Evolutionary conservation across 2,329 filamentous ascomycete species (phyloP).

Genomic region (Apiospora pterosperma): DNA sequence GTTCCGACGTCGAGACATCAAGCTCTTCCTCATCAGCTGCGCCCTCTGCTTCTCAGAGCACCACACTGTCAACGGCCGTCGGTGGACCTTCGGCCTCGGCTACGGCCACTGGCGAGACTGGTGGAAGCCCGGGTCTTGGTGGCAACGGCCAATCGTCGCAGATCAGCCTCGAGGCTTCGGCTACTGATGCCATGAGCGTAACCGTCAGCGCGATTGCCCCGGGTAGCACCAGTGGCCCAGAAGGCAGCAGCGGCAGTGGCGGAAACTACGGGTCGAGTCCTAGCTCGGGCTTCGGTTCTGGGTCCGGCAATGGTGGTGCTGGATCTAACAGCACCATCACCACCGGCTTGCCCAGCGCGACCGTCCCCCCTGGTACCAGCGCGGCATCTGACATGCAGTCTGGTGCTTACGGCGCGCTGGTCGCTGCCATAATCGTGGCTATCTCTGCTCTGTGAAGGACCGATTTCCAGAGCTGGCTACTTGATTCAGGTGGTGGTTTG

Average conservation of each 20-base stretch:
- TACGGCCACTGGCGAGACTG: slow-evolving; percentile 9
- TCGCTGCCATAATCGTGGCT: slow-evolving; percentile 10
- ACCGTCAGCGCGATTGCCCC: slow-evolving; percentile 19
- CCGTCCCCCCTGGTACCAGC: background rate
- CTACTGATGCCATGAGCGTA: slow-evolving; percentile 13
- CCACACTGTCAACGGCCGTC: slow-evolving; percentile 13
- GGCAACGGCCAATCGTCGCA: background rate
- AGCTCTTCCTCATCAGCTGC: slow-evolving; percentile 17
- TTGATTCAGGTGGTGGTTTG: background rate
- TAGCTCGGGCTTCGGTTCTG: slow-evolving; percentile 22
- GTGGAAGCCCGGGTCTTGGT: slow-evolving; percentile 10
- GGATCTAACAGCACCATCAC: slow-evolving; percentile 1
- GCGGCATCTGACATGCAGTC: slow-evolving; percentile 6
- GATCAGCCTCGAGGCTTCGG: background rate
- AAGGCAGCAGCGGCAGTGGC: slow-evolving; percentile 13
- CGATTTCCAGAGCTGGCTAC: background rate
- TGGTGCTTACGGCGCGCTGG: slow-evolving; percentile 8
- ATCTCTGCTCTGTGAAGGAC: slow-evolving; percentile 4
- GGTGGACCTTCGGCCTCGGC: slow-evolving; percentile 14
- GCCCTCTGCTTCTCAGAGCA: slow-evolving; percentile 13
- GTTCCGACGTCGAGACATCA: slow-evolving; percentile 35
- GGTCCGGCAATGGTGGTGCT: slow-evolving; percentile 8
- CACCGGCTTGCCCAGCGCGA: background rate
- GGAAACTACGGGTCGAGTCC: slow-evolving; percentile 11
- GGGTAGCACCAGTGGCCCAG: slow-evolving; percentile 16